Evolutionary conservation across 495 filamentous ascomycete species (phyloP), one percentile per base, ranked within the genome.

Genomic region (Aspergillus bertholletiae): DNA sequence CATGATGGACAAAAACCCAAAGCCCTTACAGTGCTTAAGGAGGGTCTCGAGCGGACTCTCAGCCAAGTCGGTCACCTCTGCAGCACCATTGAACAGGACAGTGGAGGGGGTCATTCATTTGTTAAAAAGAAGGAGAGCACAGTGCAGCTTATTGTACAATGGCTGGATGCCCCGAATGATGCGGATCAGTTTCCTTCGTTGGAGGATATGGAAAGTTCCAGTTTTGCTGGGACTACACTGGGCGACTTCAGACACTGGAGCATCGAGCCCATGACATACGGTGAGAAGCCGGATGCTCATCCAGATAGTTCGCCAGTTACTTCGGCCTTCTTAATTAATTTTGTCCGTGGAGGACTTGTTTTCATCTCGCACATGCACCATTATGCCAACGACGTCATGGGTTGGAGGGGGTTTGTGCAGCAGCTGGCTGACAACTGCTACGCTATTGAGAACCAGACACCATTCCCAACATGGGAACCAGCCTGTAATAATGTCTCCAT

Each of bases 401-500:
- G 69, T 4, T 73, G 67, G 65, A 59, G 68, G 11, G 55, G 62
- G n/a, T 64, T 70, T 32, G 51, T 59, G 0, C 62, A 68, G 22
- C 73, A 76, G 39, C 61, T 75, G 12, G 73, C 73, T 11, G 74
- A 78, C 27, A 71, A 76, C 55, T 76, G 71, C 54, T 47, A 49
- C 17, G 54, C 73, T 13, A 63, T 72, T 30, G 8, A 61, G 9
- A 62, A 68, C 30, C 22, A 58, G 4, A 71, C 66, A 17, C 45
- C 15, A 2, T 54, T 61, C 11, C 73, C 72, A 1, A 23, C 51
- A 12, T 78, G 70, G 71, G 64, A 73, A 17, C 47, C 61, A 9
- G 45, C 56, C 2, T 61, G 59, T 7, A 56, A 72, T 15, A 65
- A 70, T 26, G 49, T 63, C 12, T 69, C 71, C 7, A 53, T 73